Evolutionary conservation across 352 stramenopile species (phyloP), one percentile per base, ranked within the genome.

Genomic region (Pythium volutum): DNA sequence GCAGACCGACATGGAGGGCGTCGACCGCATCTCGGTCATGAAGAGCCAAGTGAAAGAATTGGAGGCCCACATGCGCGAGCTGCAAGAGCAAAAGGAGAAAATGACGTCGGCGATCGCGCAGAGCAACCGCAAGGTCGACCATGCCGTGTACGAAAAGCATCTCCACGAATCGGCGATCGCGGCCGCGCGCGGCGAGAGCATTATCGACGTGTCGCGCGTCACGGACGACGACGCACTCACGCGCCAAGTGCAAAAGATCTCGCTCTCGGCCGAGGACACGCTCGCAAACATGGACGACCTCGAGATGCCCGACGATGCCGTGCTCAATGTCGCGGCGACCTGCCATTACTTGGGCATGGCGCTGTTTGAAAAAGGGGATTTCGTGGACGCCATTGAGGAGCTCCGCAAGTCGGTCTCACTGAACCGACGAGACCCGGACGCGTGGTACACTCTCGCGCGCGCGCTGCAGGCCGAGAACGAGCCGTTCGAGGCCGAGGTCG

Each of bases 391-490:
- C 14, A 73, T 87, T 4, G 54, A 69, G 15, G 85, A 93, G 59
- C 74, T 95, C 43, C 85, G 84, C 58, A 86, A 88, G 56, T 92
- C 83, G 0, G 71, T 91, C 15, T 76, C 77, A 29, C 61, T 81
- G 47, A 75, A 92, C 57, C 67, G 76, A n/a, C 72, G 79, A 41
- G 79, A 93, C 45, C 54, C 80, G 22, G 80, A 89, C 38, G 81
- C 84, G 16, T 93, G 83, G 85, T 88, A 89, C 54, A 89, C 87
- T 27, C 64, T 95, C 36, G 85, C 78, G 4, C 77, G 81, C 25
- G 74, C 80, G 11, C 71, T 93, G 14, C 79, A 90, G 39, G 70
- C 67, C 8, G 71, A 71, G 10, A 69, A 75, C 22, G 75, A 92
- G 57, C 66, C 76, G 29, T 76, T 79, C 49, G 85, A 91, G 42